Evolutionary conservation across 768 basidiomycete genomes (phyloP).

Genomic region (Leccinum ochraceum): DNA sequence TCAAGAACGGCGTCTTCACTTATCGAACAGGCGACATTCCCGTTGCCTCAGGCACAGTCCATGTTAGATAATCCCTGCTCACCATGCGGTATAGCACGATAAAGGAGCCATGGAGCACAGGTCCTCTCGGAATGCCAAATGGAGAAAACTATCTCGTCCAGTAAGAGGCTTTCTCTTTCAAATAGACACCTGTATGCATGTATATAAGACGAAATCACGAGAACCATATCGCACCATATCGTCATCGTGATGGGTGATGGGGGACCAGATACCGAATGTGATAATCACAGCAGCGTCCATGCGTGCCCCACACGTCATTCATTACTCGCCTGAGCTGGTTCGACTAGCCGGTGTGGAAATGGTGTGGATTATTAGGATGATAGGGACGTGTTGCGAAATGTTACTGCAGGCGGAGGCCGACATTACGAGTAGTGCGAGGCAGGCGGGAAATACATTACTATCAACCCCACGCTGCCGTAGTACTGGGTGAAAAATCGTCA

Average conservation of each 20-base stretch:
- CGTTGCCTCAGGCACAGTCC: neutral
- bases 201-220: neutral
- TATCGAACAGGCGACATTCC: neutral
- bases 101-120: neutral
- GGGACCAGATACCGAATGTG: neutral
- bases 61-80: neutral
- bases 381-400: conserved; percentile 4
- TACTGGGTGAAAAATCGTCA: conserved; percentile 36
- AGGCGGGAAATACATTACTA: neutral
- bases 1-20: neutral
- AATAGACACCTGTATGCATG: neutral
- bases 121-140: neutral
- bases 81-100: neutral
- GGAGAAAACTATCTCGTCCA: neutral
- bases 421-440: neutral
- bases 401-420: neutral
- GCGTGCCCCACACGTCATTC: neutral
- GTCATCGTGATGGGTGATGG: neutral
- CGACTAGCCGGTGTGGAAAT: neutral
- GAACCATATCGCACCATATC: conserved; percentile 8
- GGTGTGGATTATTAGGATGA: neutral
- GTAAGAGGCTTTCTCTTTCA: neutral
- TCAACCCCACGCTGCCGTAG: conserved; percentile 67
- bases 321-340: conserved; percentile 4
- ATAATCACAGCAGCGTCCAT: neutral